Base-by-base conservation (phyloP, 257 asterid genomes). In the Solanum paucissectum region DNA sequence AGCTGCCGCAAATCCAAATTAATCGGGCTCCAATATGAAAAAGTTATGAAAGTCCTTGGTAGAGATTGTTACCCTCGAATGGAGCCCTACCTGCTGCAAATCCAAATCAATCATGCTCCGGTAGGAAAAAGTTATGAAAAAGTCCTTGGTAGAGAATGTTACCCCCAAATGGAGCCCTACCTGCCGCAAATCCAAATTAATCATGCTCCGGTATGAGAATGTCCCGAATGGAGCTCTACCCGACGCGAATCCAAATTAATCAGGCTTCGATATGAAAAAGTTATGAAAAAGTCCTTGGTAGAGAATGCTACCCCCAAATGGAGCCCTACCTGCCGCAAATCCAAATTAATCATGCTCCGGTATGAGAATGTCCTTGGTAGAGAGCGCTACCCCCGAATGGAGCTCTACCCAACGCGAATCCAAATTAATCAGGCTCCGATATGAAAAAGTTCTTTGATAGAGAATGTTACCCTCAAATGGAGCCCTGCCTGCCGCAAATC, bases 1-100 rank as follows among this genome's bases (percentile, higher is more conserved):
- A 55, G 11, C 2, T 7, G 0, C 5, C 11, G 0, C 5, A 8
- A 55, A 55, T 55, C 66, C 64, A 55, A 55, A 55, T 55, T 18
- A 55, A 18, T 55, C 64, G 0, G 1, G n/a, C n/a, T 55, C 2
- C 0, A 6, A 0, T 55, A 55, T 55, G 10, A 55, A 20, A 55
- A 18, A 52, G 62, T 52, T 7, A 20, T 52, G 9, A 5, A 49
- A 49, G 21, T 52, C 23, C 18, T 14, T 49, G 21, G 60, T 14
- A 49, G 60, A 49, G 60, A 49, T 5, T 14, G 21, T 2, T 49
- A 49, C 21, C 58, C 21, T 5, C 3, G 60, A 49, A 49, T 14
- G 21, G 60, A 49, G 60, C 21, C 60, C 60, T 49, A 49, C 60
- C 8, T 49, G 1, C 60, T 1, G 21, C 21, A 49, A 49, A 49